Percentiles rank a stretch among this genome's conserved stretches.
These are phyloP conservation scores for Boletus edulis DNA, from an alignment of 768 basidiomycete species.

Conservation along the genomic window DNA sequence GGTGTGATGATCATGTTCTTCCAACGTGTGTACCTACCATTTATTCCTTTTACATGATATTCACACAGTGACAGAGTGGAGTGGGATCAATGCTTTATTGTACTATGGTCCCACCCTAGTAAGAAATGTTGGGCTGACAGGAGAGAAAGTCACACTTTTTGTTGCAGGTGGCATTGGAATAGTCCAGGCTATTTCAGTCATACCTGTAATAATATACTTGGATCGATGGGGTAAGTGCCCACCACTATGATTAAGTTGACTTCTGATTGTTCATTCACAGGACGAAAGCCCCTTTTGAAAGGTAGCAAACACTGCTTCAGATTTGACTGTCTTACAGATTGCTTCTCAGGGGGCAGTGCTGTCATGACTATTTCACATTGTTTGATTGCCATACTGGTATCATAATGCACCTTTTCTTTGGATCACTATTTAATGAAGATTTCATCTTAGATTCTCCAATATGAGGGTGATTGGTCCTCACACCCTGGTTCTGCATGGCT, in stretches of 20 bases:
- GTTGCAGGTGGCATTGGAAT: conserved; percentile 78
- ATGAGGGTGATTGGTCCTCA: conserved; percentile 53
- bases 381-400: conserved; percentile 60
- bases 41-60: background rate
- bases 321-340: background rate
- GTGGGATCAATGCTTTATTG: conserved; percentile 79
- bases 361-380: conserved; percentile 67
- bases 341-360: conserved; percentile 48
- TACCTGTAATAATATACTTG: conserved; percentile 70
- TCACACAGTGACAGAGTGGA: conserved; percentile 59
- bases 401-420: background rate
- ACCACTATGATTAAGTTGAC: background rate
- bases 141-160: conserved; percentile 58
- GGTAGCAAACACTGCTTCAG: conserved; percentile 22
- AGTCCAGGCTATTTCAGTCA: conserved; percentile 71
- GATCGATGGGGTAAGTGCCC: conserved; percentile 54
- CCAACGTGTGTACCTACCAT: conserved; percentile 54
- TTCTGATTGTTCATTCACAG: conserved; percentile 30
- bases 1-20: conserved; percentile 79
- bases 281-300: conserved; percentile 64
- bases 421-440: background rate
- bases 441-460: conserved; percentile 42
- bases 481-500: conserved; percentile 63
- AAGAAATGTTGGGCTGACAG: conserved; percentile 57
- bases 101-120: conserved; percentile 81